These are phyloP conservation scores for Penicillium bialowiezense DNA, from an alignment of 495 filamentous ascomycete species.

Conservation along the genomic window DNA sequence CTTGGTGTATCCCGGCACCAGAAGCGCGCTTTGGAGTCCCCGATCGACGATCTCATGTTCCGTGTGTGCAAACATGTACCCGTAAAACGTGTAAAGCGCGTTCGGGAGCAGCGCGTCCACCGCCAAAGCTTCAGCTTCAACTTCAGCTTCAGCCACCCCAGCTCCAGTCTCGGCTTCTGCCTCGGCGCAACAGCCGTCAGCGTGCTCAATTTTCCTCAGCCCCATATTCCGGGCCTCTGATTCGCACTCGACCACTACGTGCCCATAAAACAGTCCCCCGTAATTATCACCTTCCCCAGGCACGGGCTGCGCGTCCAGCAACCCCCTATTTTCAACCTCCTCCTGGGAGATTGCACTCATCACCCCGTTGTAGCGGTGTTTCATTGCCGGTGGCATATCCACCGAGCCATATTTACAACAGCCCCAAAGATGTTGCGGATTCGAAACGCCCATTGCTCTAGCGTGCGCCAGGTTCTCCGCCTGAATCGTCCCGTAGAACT, in stretches of 20 bases:
- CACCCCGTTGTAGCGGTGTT: neutral
- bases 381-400: neutral
- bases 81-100: neutral
- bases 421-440: neutral
- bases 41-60: neutral
- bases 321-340: neutral
- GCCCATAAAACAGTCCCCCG: neutral
- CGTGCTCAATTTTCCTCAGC: slow-evolving; percentile 2
- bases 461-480: neutral
- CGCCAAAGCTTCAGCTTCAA: neutral
- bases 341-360: neutral
- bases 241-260: neutral
- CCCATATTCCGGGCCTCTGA: neutral
- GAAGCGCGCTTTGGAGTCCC: neutral
- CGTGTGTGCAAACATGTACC: neutral
- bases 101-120: neutral
- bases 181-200: neutral
- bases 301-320: neutral
- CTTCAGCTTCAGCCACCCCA: no score
- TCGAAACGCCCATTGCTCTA: neutral
- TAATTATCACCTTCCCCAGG: neutral
- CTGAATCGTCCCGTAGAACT: slow-evolving; percentile 1
- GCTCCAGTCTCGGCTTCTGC: neutral
- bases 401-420: neutral
- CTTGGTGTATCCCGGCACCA: neutral